phyloP scores from a whole-genome alignment of 371 early-diverging fungal genomes.

The Apophysomyces trapeziformis region DNA sequence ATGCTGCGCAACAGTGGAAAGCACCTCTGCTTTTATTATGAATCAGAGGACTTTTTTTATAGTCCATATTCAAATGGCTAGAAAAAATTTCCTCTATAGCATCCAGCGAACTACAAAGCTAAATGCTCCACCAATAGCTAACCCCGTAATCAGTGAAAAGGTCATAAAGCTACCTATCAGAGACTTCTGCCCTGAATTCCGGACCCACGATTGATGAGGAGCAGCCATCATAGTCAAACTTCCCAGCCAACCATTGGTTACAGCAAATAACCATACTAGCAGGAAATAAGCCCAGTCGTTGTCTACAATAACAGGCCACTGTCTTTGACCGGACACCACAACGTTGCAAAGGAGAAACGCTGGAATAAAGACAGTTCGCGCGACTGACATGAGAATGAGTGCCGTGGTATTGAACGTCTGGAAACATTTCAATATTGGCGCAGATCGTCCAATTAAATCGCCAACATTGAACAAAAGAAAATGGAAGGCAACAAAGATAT shows the following conservation, averaged over 20 bases:
- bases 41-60: too few species aligned
- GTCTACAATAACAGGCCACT: constrained; percentile 58
- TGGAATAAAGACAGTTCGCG: constrained; percentile 67
- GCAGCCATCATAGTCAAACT: constrained; percentile 80
- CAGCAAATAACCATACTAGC: constrained; percentile 65
- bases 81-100: constrained; percentile 29
- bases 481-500: constrained; percentile 75
- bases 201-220: constrained; percentile 54
- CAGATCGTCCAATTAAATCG: constrained; percentile 74
- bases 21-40: too few species aligned
- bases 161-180: constrained; percentile 72
- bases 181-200: constrained; percentile 52
- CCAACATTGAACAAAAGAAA: constrained; percentile 78
- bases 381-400: constrained; percentile 49
- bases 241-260: constrained; percentile 73
- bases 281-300: constrained; percentile 67
- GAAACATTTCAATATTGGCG: constrained; percentile 44
- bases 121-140: constrained; percentile 70
- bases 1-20: too few species aligned
- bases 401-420: constrained; percentile 42
- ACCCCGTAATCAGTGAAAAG: constrained; percentile 70
- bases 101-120: constrained; percentile 59
- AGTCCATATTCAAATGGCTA: too few species aligned
- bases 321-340: constrained; percentile 47
- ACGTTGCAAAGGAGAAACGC: constrained; percentile 75